Conservation (phyloP, 805 yeast genomes). For the Ogataea naganishii region DNA sequence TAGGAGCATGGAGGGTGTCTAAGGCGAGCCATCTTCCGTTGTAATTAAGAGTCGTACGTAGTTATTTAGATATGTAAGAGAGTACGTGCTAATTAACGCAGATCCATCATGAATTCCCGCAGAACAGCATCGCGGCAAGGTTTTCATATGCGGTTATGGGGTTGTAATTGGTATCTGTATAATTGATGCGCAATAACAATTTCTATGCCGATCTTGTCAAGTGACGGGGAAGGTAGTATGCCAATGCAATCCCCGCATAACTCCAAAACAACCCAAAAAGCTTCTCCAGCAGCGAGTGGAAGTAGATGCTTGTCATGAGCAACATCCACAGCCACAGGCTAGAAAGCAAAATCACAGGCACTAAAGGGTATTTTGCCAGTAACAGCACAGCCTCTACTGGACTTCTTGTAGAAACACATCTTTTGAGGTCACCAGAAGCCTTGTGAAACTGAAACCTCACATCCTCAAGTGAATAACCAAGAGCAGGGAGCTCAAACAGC, state of each 20-base stretch:
- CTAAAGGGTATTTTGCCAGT: slow-evolving; percentile 13
- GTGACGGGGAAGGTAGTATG: slow-evolving; percentile 33
- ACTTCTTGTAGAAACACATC: slow-evolving; percentile 1
- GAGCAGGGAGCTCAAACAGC: slow-evolving; percentile 45
- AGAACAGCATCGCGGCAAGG: no score
- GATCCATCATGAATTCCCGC: no score
- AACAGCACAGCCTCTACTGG: slow-evolving; percentile 4
- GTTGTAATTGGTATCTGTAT: no score
- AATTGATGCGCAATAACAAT: no score
- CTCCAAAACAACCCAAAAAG: slow-evolving; percentile 62
- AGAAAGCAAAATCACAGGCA: slow-evolving; percentile 26
- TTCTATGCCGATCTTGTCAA: slow-evolving; percentile 6
- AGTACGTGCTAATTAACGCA: no score
- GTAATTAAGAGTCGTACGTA: not conserved
- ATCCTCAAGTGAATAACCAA: slow-evolving; percentile 8
- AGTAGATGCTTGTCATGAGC: slow-evolving; percentile 72
- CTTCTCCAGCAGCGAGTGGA: slow-evolving; percentile 77
- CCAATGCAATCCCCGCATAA: slow-evolving; percentile 35
- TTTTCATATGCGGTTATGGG: no score
- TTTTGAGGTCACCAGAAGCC: slow-evolving; percentile 2
- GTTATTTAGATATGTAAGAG: not conserved
- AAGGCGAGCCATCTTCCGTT: slow-evolving; percentile 4
- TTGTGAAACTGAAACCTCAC: slow-evolving; percentile 5
- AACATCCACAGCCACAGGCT: slow-evolving; percentile 81
- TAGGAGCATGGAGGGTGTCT: slow-evolving; percentile 64